Conservation (phyloP, 1,139 yeast genomes). For the Debaryomyces robertsiae region DNA sequence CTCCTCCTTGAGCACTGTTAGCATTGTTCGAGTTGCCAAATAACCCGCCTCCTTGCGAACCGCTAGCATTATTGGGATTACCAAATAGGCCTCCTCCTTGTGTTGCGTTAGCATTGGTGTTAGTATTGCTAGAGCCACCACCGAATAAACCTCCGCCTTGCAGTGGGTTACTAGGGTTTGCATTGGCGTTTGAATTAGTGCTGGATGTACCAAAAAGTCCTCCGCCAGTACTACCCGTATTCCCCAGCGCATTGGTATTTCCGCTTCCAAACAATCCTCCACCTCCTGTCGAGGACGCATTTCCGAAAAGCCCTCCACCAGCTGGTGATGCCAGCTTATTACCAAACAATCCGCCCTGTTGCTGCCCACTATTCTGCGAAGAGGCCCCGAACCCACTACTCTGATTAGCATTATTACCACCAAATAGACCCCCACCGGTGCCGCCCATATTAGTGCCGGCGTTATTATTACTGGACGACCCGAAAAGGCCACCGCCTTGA, state of each 20-base stretch:
- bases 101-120: constrained; percentile 8
- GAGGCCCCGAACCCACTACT: constrained; percentile 28
- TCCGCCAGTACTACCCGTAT: constrained; percentile 15
- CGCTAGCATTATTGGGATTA: constrained; percentile 11
- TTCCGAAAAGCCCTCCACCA: constrained; percentile 23
- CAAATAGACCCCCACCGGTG: constrained; percentile 16
- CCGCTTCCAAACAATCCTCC: constrained; percentile 46
- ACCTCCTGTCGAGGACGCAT: constrained; percentile 11
- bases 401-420: constrained; percentile 20
- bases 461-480: constrained; percentile 16
- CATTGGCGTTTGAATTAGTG: constrained; percentile 8
- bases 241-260: constrained; percentile 21
- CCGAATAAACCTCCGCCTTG: constrained; percentile 10
- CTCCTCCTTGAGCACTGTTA: constrained; percentile 16
- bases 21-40: constrained; percentile 37
- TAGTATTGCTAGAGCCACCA: constrained; percentile 1
- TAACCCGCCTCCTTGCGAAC: constrained; percentile 29
- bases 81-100: constrained; percentile 9
- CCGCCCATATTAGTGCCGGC: constrained; percentile 11
- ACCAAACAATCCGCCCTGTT: constrained; percentile 19
- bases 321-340: constrained; percentile 9
- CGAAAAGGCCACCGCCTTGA: constrained; percentile 28
- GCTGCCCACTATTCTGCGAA: not conserved
- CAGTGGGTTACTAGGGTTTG: constrained; percentile 11
- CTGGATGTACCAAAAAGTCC: constrained; percentile 22